These are phyloP conservation scores for Cryptococcus jaspeensis DNA, from an alignment of 1,284 basidiomycete species.

Conservation along the genomic window DNA sequence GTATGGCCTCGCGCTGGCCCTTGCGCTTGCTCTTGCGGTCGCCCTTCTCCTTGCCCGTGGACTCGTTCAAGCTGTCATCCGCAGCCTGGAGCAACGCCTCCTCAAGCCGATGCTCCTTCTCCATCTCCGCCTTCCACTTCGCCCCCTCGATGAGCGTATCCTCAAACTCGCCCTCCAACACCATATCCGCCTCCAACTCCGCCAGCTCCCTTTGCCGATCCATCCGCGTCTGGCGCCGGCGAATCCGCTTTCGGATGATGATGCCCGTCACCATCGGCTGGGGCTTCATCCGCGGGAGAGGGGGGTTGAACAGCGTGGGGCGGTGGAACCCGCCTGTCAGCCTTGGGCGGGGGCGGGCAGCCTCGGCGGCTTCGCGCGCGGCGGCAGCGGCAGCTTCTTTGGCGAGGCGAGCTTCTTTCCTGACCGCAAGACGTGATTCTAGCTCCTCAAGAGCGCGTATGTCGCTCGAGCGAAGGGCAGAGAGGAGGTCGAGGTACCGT, in stretches of 20 bases:
- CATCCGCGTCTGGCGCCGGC: constrained; percentile 56
- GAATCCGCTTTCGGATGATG: constrained; percentile 65
- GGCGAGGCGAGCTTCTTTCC: constrained; percentile 18
- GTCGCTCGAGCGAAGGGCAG: background rate
- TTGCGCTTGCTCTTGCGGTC: no score
- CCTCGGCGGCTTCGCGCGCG: background rate
- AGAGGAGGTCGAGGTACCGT: constrained; percentile 26
- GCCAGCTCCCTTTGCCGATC: constrained; percentile 43
- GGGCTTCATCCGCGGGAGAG: constrained; percentile 71
- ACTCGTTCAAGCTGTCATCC: no score
- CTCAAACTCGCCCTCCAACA: constrained; percentile 59
- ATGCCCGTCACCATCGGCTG: constrained; percentile 67
- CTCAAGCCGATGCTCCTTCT: constrained; percentile 16
- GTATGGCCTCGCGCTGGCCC: no score
- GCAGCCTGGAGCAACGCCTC: no score
- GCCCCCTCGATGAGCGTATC: background rate
- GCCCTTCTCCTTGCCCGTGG: no score
- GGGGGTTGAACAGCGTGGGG: constrained; percentile 62
- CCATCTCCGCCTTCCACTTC: constrained; percentile 24
- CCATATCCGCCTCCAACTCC: constrained; percentile 56
- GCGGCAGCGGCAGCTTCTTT: constrained; percentile 7
- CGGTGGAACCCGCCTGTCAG: constrained; percentile 67
- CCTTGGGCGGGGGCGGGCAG: constrained; percentile 59
- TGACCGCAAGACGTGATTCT: constrained; percentile 56
- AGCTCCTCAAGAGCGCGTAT: constrained; percentile 38